phyloP scores from a whole-genome alignment of 192 early-diverging fungal species.

The Entomortierella parvispora region DNA sequence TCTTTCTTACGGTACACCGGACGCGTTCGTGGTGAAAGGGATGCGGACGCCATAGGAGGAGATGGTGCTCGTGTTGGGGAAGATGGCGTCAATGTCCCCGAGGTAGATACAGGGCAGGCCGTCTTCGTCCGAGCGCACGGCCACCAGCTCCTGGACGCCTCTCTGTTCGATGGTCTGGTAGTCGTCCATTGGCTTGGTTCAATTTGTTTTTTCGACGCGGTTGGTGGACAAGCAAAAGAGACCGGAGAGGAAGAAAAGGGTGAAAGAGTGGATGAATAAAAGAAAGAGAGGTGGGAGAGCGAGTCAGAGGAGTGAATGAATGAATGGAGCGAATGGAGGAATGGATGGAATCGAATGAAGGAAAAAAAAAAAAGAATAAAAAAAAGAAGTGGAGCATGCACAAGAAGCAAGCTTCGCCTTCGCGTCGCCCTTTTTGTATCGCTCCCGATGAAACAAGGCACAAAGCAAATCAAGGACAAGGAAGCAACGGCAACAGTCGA shows the following conservation, averaged over 20 bases:
- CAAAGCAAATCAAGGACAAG: too few species aligned
- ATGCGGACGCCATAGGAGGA: slow-evolving; percentile 34
- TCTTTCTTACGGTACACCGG: slow-evolving; percentile 20
- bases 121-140: slow-evolving; percentile 26
- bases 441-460: too few species aligned
- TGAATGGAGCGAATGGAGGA: neutral
- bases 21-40: slow-evolving; percentile 6
- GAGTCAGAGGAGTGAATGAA: neutral
- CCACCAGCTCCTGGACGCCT: slow-evolving; percentile 35
- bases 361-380: neutral
- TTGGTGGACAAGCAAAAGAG: too few species aligned
- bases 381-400: neutral
- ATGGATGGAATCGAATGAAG: neutral
- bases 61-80: slow-evolving; percentile 28
- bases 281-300: neutral
- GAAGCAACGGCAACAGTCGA: too few species aligned
- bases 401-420: too few species aligned
- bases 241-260: neutral
- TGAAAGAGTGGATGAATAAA: neutral
- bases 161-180: slow-evolving; percentile 34
- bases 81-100: slow-evolving; percentile 11
- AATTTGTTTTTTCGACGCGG: too few species aligned
- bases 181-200: slow-evolving; percentile 6
- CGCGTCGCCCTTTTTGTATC: too few species aligned
- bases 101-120: slow-evolving; percentile 39